Evolutionary conservation across 1,284 basidiomycete species (phyloP).

Genomic region (Tilletia horrida): DNA sequence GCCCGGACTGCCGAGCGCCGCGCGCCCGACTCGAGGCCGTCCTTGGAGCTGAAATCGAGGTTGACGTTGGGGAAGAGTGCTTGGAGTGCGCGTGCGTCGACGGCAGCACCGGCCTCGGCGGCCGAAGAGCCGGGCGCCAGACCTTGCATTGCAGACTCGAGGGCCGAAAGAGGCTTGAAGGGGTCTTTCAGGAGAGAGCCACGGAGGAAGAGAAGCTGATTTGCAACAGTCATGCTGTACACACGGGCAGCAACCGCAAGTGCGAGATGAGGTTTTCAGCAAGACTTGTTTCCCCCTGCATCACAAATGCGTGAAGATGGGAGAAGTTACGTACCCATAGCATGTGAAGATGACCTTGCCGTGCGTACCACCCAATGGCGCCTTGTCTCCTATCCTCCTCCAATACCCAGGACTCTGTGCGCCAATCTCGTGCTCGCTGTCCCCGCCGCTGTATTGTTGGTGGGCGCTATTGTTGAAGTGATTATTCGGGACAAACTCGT

Average conservation of each 20-base stretch:
- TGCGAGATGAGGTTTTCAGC: too few species aligned
- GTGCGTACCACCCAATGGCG: slow-evolving; percentile 68
- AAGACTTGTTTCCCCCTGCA: not conserved
- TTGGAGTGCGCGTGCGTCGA: slow-evolving; percentile 8
- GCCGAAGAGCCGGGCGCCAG: not conserved
- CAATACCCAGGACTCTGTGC: slow-evolving; percentile 65
- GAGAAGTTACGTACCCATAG: slow-evolving; percentile 70
- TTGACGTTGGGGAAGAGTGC: slow-evolving; percentile 17
- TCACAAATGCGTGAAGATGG: not conserved
- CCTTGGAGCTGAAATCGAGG: slow-evolving; percentile 16
- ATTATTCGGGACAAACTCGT: slow-evolving; percentile 75
- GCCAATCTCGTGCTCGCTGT: slow-evolving; percentile 38
- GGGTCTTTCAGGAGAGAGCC: slow-evolving; percentile 85
- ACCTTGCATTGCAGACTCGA: not conserved
- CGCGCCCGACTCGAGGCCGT: not conserved
- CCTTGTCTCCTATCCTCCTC: slow-evolving; percentile 71
- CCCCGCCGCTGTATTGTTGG: slow-evolving; percentile 41
- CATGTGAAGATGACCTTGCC: slow-evolving; percentile 81
- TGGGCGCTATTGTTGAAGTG: slow-evolving; percentile 37
- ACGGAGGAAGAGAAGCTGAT: slow-evolving; percentile 88
- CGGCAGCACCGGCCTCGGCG: not conserved
- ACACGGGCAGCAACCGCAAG: not conserved
- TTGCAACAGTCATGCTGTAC: slow-evolving; percentile 78
- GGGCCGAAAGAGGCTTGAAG: slow-evolving; percentile 60
- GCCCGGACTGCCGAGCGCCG: slow-evolving; percentile 7